Evolutionary conservation across 208 protist genomes (phyloP).

Genomic region (Polymyxa betae): DNA sequence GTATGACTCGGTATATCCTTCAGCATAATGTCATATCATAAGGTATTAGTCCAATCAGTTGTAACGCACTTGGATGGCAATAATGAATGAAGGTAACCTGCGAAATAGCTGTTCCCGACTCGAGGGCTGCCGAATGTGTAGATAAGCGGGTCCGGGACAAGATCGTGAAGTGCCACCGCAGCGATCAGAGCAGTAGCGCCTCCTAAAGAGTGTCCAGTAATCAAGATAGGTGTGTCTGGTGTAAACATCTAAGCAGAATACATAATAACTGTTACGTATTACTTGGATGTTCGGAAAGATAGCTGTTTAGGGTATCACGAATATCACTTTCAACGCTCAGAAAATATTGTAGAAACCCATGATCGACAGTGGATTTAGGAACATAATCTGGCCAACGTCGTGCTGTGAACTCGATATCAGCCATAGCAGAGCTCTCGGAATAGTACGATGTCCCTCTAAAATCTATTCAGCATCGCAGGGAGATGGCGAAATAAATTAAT

Average conservation of each 20-base stretch:
- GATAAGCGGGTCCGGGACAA: not conserved
- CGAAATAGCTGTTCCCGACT: constrained; percentile 12
- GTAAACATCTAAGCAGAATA: not conserved
- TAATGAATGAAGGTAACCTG: not conserved
- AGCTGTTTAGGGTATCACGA: not conserved
- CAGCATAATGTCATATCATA: not conserved
- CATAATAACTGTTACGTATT: not conserved
- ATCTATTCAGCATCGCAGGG: not conserved
- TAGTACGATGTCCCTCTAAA: not conserved
- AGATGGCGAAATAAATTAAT: not conserved
- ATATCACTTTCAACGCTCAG: not conserved
- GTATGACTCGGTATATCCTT: not conserved
- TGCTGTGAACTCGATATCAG: not conserved
- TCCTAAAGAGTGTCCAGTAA: constrained; percentile 42
- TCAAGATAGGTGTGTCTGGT: not conserved
- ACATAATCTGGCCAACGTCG: not conserved
- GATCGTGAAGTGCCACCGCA: not conserved
- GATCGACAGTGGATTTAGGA: not conserved
- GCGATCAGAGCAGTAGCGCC: constrained; percentile 2
- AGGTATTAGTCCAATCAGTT: not conserved
- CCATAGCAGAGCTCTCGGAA: not conserved
- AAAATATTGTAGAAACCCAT: constrained; percentile 29
- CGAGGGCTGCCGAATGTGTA: constrained; percentile 31
- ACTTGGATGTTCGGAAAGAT: not conserved
- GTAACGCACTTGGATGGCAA: not conserved